phyloP scores from a whole-genome alignment of 768 basidiomycete genomes.

The Macrolepiota dolichaula region DNA sequence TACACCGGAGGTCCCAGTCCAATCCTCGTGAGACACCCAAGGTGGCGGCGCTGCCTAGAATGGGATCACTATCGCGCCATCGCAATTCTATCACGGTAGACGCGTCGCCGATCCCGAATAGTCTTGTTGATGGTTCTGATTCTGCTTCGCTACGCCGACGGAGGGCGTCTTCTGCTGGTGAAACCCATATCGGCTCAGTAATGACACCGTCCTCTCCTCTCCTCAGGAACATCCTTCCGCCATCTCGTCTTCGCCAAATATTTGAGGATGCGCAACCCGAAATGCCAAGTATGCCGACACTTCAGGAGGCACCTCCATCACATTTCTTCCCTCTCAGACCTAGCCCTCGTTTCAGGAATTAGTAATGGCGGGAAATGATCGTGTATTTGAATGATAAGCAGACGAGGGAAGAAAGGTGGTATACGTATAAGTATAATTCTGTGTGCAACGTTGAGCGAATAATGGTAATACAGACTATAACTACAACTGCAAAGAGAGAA shows the following conservation, averaged over 20 bases:
- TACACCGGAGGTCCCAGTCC: conserved; percentile 22
- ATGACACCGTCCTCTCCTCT: background rate
- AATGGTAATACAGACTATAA: background rate
- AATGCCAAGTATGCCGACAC: background rate
- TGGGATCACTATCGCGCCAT: background rate
- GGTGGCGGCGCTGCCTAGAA: background rate
- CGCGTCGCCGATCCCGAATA: background rate
- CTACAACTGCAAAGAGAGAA: background rate
- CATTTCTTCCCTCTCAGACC: conserved; percentile 2
- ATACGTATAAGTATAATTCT: background rate
- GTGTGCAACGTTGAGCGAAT: background rate
- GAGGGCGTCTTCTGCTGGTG: conserved; percentile 18
- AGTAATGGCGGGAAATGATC: background rate
- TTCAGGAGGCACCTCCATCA: no score
- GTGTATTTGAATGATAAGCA: background rate
- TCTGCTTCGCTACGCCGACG: conserved; percentile 7
- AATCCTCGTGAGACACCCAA: conserved; percentile 11
- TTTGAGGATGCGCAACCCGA: background rate
- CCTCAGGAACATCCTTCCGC: background rate
- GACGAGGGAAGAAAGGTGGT: background rate
- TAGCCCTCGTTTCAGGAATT: background rate
- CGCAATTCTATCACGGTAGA: background rate
- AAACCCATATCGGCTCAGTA: background rate
- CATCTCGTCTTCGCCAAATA: background rate
- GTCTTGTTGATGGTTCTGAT: background rate